A percentile compares a stretch with the other conserved stretches of the same genome.
These are phyloP conservation scores for Aspergillus hortae DNA, from an alignment of 2,329 filamentous ascomycete species.

Conservation along the genomic window DNA sequence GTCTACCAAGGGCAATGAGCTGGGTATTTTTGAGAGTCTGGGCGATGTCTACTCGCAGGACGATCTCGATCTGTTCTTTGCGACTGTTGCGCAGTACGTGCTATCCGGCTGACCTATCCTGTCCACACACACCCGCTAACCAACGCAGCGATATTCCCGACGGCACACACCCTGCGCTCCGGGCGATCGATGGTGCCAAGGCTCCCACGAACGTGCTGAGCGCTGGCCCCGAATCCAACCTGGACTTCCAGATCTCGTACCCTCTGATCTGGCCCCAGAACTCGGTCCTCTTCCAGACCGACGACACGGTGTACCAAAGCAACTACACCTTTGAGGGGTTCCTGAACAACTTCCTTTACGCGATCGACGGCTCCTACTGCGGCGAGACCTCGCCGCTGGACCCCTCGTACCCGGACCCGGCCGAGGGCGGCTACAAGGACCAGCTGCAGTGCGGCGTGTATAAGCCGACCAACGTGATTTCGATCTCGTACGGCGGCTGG, in stretches of 20 bases:
- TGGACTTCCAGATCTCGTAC: conserved; percentile 47
- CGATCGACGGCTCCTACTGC: conserved; percentile 50
- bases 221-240: conserved; percentile 38
- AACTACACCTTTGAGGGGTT: conserved; percentile 39
- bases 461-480: conserved; percentile 31
- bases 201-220: conserved; percentile 27
- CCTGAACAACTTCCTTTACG: conserved; percentile 48
- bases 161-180: conserved; percentile 38
- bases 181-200: conserved; percentile 39
- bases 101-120: not conserved
- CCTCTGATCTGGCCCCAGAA: conserved; percentile 50
- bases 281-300: conserved; percentile 46
- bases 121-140: conserved; percentile 13
- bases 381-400: conserved; percentile 40
- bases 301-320: conserved; percentile 38
- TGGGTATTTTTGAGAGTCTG: conserved; percentile 45
- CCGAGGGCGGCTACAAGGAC: conserved; percentile 40
- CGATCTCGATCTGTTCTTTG: conserved; percentile 44
- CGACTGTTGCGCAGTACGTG: conserved; percentile 28
- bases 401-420: conserved; percentile 41
- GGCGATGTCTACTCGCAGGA: conserved; percentile 46
- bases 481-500: conserved; percentile 33
- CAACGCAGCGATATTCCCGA: conserved; percentile 29
- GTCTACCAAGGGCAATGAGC: conserved; percentile 41
- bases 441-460: conserved; percentile 44